Evolutionary conservation across 305 asterid species (phyloP).

Genomic region (Plantago lanceolata): DNA sequence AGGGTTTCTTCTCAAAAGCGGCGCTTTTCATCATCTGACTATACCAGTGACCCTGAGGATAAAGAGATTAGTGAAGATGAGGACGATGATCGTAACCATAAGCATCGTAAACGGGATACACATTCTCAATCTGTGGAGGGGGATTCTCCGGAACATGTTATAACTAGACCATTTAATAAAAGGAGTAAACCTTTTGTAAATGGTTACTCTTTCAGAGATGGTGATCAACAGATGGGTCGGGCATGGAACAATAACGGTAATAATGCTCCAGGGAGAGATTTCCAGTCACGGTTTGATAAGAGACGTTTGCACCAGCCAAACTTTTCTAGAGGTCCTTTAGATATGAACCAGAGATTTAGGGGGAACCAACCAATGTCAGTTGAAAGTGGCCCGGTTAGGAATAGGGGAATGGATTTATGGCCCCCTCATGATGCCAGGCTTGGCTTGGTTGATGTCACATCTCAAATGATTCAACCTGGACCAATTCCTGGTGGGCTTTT

Average conservation of each 20-base stretch:
- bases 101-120: constrained; percentile 82
- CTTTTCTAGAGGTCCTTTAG: constrained; percentile 56
- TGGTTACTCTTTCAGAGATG: constrained; percentile 60
- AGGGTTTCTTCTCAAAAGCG: constrained; percentile 62
- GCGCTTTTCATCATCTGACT: constrained; percentile 60
- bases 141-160: constrained; percentile 55
- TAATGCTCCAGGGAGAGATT: constrained; percentile 45
- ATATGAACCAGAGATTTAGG: constrained; percentile 53
- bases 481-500: constrained; percentile 55
- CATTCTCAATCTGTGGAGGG: constrained; percentile 66
- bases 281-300: constrained; percentile 57
- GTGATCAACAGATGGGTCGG: constrained; percentile 55
- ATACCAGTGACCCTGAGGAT: constrained; percentile 72
- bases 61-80: constrained; percentile 94
- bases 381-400: constrained; percentile 56
- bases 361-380: constrained; percentile 52
- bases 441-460: constrained; percentile 60
- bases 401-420: constrained; percentile 84
- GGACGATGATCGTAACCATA: constrained; percentile 98
- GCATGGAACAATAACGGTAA: constrained; percentile 44
- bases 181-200: constrained; percentile 73
- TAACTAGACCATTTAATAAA: constrained; percentile 62
- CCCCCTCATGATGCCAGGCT: constrained; percentile 69
- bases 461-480: constrained; percentile 71
- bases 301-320: constrained; percentile 46